Base-by-base conservation (phyloP, 495 filamentous ascomycete species). In the Penicillium herquei region DNA sequence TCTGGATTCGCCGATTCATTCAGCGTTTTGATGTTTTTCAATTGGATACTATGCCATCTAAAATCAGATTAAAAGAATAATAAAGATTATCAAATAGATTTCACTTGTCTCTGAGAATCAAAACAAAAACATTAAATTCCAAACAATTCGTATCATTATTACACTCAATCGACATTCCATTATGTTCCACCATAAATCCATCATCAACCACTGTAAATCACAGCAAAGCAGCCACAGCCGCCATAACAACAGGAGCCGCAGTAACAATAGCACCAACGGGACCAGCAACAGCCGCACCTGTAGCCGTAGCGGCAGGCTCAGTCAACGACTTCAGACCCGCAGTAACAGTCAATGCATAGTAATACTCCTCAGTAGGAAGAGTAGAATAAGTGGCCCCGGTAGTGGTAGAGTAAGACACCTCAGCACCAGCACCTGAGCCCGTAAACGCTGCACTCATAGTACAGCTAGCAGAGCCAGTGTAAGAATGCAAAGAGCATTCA, bases 221-320 rank as follows among this genome's bases (percentile, higher is more conserved):
- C 21, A 62, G 55, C 37, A 62, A 26, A 42, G 61, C 64, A 49
- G 50, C 64, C 31, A 59, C 6, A 2, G 39, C 39, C 0, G 61
- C 61, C 51, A 56, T 62, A 45, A 58, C 64, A 50, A 64, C 32
- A 7, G 64, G 58, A n/a, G 58, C 64, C 17, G 61, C 61, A 6
- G 61, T 67, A 47, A 67, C 57, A 30, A 64, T 32, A 39, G 61
- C 43, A 9, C 26, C 43, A 32, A 21, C 18, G 21, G 41, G 17
- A 13, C 41, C 21, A 10, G 9, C 56, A 26, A 32, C 56, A 10
- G 51, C 61, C 41, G 21, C 58, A 8, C 55, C 40, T 5, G 62
- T 58, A 34, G 54, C 33, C 1, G 64, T 65, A 6, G 62, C 57
- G 6, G 33, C 14, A 18, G 56, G 34, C 3, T 52, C 32, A 3